These are phyloP conservation scores for Albizia julibrissin DNA, from an alignment of 306 rosid genomes.

Conservation along the genomic window DNA sequence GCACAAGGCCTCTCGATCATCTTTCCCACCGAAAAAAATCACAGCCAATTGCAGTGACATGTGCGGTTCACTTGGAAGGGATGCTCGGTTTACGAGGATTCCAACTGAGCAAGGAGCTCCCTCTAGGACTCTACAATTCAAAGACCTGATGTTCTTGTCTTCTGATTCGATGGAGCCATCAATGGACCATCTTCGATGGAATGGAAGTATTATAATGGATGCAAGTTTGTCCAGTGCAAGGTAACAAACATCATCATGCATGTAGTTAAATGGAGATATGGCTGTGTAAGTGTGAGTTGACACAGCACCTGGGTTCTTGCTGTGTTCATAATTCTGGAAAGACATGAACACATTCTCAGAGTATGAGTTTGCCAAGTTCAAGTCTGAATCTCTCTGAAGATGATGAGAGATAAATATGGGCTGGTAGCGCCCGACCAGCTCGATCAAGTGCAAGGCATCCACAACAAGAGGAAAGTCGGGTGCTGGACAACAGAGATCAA, in stretches of 20 bases:
- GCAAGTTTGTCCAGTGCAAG: slow-evolving; percentile 53
- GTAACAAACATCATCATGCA: slow-evolving; percentile 58
- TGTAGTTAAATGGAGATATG: slow-evolving; percentile 43
- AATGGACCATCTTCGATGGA: slow-evolving; percentile 48
- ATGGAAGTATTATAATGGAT: slow-evolving; percentile 54
- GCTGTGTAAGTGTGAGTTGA: slow-evolving; percentile 46
- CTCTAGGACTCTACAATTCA: slow-evolving; percentile 47
- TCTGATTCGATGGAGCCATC: slow-evolving; percentile 45
- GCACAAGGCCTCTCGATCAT: slow-evolving; percentile 57
- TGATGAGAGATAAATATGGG: slow-evolving; percentile 55
- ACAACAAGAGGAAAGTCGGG: slow-evolving; percentile 35
- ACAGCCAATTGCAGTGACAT: slow-evolving; percentile 29
- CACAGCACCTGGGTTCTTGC: slow-evolving; percentile 19
- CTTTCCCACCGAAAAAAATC: slow-evolving; percentile 55
- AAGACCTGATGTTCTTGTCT: slow-evolving; percentile 37
- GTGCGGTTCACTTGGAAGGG: not conserved
- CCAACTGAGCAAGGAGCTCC: slow-evolving; percentile 61
- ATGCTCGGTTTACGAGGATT: slow-evolving; percentile 39
- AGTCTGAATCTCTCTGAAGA: slow-evolving; percentile 23
- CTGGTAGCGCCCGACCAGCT: slow-evolving; percentile 48
- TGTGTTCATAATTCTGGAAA: slow-evolving; percentile 41
- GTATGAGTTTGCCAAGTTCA: slow-evolving; percentile 37
- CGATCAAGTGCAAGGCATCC: slow-evolving; percentile 53
- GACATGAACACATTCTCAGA: slow-evolving; percentile 47
- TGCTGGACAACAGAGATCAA: slow-evolving; percentile 49